Conservation (phyloP, 768 basidiomycete genomes). For the Hypholoma sublateritium region DNA sequence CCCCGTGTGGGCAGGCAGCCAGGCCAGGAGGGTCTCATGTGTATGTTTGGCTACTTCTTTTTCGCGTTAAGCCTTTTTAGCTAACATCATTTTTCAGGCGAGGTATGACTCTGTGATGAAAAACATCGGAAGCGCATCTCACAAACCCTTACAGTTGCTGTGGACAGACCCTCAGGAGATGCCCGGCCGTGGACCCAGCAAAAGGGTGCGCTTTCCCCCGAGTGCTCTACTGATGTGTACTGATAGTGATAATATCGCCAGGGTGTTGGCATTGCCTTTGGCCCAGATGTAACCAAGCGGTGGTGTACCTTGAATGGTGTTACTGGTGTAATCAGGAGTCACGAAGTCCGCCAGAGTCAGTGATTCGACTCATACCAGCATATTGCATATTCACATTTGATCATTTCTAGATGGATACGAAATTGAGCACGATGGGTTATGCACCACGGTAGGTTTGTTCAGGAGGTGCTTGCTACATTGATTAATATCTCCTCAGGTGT, state of each 20-base stretch:
- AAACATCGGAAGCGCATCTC: constrained; percentile 9
- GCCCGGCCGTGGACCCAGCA: constrained; percentile 92
- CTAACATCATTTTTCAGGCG: constrained; percentile 41
- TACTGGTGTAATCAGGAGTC: constrained; percentile 88
- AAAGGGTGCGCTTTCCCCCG: constrained; percentile 61
- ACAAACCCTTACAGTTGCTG: constrained; percentile 53
- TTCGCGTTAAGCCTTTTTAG: constrained; percentile 9
- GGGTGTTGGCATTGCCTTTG: constrained; percentile 96
- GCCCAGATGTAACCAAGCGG: constrained; percentile 86
- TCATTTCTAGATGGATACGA: constrained; percentile 76
- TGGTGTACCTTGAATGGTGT: constrained; percentile 90
- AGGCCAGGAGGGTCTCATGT: constrained; percentile 94
- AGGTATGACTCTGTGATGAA: constrained; percentile 41
- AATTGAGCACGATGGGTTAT: constrained; percentile 91
- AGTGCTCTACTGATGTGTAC: constrained; percentile 2
- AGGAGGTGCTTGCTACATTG: constrained; percentile 1
- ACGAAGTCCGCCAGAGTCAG: constrained; percentile 92
- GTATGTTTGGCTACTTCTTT: constrained; percentile 44
- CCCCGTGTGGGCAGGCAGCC: constrained; percentile 88
- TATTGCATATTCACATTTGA: background rate
- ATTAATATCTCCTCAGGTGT: constrained; percentile 51
- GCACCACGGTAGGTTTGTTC: constrained; percentile 70
- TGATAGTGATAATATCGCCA: constrained; percentile 26
- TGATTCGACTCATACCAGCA: constrained; percentile 8
- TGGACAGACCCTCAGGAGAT: constrained; percentile 96